A percentile compares a stretch with the other conserved stretches of the same genome.
phyloP scores from a whole-genome alignment of 768 basidiomycete species.

The Phlebiopsis gigantea region DNA sequence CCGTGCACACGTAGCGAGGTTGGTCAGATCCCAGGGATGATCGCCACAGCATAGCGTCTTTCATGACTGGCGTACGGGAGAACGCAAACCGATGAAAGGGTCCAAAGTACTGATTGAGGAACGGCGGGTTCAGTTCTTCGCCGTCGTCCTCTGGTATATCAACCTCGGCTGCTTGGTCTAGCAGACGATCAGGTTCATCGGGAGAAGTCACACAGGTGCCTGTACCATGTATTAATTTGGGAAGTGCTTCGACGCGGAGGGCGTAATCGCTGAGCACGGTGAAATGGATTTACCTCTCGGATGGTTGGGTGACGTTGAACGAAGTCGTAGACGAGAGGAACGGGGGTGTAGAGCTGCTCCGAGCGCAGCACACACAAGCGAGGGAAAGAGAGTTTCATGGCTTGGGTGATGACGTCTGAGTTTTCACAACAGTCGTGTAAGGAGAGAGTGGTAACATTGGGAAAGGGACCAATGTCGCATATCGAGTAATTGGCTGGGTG shows the following conservation, averaged over 20 bases:
- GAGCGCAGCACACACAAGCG: slow-evolving; percentile 14
- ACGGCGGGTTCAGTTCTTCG: not conserved
- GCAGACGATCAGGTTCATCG: too few species aligned
- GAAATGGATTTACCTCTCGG: slow-evolving; percentile 17
- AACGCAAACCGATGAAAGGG: not conserved
- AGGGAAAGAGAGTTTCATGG: slow-evolving; percentile 7
- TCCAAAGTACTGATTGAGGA: not conserved
- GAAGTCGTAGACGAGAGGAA: slow-evolving; percentile 12
- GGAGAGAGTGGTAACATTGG: not conserved
- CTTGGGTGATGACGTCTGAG: not conserved
- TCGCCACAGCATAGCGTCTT: slow-evolving; percentile 2
- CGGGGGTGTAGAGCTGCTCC: not conserved
- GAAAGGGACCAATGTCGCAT: not conserved
- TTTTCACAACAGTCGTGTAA: not conserved
- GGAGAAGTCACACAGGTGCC: slow-evolving; percentile 7
- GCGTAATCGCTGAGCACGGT: not conserved
- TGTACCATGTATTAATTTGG: slow-evolving; percentile 17
- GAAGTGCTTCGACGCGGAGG: slow-evolving; percentile 9
- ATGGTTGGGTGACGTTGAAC: slow-evolving; percentile 17
- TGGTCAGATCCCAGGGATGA: not conserved
- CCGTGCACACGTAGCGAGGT: slow-evolving; percentile 6
- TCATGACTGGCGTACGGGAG: not conserved
- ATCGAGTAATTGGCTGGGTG: too few species aligned
- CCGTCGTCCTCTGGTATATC: too few species aligned
- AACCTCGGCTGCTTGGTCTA: too few species aligned